phyloP scores from a whole-genome alignment of 805 yeast genomes.

The Pichia californica region DNA sequence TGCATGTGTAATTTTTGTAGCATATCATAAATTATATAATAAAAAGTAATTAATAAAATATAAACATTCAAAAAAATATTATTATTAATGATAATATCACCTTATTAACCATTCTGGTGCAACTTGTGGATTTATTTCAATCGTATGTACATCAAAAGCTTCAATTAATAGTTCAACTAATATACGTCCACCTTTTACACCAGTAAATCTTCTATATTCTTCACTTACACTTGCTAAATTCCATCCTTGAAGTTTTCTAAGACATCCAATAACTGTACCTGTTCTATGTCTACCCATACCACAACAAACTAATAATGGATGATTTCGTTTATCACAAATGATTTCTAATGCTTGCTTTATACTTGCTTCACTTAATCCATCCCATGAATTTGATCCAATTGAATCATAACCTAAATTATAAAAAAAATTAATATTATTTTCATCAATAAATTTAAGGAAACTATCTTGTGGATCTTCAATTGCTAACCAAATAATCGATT shows the following conservation, averaged over 20 bases:
- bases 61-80: no score
- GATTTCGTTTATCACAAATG: constrained; percentile 63
- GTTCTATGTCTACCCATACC: constrained; percentile 99
- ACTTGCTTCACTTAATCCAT: constrained; percentile 78
- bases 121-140: constrained; percentile 33
- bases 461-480: constrained; percentile 93
- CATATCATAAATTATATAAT: no score
- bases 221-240: constrained; percentile 88
- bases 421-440: constrained; percentile 64
- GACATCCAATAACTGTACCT: constrained; percentile 93
- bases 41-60: no score
- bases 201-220: constrained; percentile 91
- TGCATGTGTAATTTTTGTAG: no score
- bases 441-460: constrained; percentile 73
- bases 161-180: constrained; percentile 88
- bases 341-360: constrained; percentile 74
- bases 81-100: neutral
- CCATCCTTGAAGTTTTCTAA: constrained; percentile 94
- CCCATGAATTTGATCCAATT: constrained; percentile 77
- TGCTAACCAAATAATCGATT: constrained; percentile 88
- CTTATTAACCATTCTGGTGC: constrained; percentile 45
- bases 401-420: constrained; percentile 67
- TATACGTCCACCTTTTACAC: constrained; percentile 86
- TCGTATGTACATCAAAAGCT: constrained; percentile 45
- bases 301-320: constrained; percentile 88